A percentile compares a stretch with the other conserved stretches of the same genome.
phyloP scores from a whole-genome alignment of 768 basidiomycete species.

The Pulveroboletus sp. region DNA sequence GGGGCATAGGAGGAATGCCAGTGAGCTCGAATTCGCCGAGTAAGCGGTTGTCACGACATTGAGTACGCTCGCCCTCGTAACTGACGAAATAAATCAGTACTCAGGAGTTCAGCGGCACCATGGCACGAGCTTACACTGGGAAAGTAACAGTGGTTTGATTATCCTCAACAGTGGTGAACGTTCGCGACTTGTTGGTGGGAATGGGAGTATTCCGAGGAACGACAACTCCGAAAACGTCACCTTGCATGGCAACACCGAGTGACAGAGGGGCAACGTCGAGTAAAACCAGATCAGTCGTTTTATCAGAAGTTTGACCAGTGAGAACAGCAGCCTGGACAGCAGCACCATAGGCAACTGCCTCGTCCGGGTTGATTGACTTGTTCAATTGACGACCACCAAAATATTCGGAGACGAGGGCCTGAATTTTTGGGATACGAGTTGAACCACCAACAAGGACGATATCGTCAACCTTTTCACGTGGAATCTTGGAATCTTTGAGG shows the following conservation, averaged over 20 bases:
- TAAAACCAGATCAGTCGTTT: slow-evolving; percentile 96
- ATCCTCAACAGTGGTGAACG: slow-evolving; percentile 99
- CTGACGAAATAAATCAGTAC: slow-evolving; percentile 31
- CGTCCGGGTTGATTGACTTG: slow-evolving; percentile 99
- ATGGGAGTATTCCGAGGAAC: slow-evolving; percentile 99
- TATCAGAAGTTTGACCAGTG: slow-evolving; percentile 97
- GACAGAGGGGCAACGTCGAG: slow-evolving; percentile 98
- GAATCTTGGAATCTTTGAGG: slow-evolving; percentile 97
- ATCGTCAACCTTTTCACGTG: slow-evolving; percentile 95
- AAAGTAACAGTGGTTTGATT: slow-evolving; percentile 99
- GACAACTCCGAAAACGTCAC: slow-evolving; percentile 99
- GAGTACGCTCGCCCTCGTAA: slow-evolving; percentile 99
- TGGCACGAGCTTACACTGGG: slow-evolving; percentile 68
- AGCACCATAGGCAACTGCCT: slow-evolving; percentile 99
- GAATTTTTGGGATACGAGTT: slow-evolving; percentile 99
- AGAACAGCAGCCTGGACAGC: slow-evolving; percentile 99
- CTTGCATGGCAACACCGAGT: slow-evolving; percentile 99
- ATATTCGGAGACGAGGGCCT: slow-evolving; percentile 96
- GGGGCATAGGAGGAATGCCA: slow-evolving; percentile 98
- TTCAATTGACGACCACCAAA: slow-evolving; percentile 97
- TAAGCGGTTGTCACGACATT: slow-evolving; percentile 98
- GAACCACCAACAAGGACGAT: slow-evolving; percentile 99
- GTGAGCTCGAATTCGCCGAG: slow-evolving; percentile 99
- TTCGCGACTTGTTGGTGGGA: slow-evolving; percentile 97
- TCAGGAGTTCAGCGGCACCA: background rate